phyloP scores from a whole-genome alignment of 108 stramenopile species.

The Ochromonas danica region DNA sequence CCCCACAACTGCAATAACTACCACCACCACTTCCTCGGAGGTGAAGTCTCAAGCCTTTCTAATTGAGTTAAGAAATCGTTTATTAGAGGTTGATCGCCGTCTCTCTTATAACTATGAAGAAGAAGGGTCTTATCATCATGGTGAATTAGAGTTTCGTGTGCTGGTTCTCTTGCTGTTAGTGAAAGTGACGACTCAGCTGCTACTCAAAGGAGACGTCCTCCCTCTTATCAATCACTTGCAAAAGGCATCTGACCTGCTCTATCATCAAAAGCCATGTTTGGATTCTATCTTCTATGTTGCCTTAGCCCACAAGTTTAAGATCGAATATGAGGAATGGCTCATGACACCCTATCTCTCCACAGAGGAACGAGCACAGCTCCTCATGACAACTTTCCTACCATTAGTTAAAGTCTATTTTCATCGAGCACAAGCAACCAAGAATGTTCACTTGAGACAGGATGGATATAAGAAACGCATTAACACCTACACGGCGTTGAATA shows the following conservation, averaged over 20 bases:
- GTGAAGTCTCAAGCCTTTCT: neutral
- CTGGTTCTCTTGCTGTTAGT: neutral
- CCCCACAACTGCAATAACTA: neutral
- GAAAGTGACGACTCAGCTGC: neutral
- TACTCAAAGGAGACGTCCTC: neutral
- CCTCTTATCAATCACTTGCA: neutral
- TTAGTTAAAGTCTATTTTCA: neutral
- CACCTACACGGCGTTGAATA: neutral
- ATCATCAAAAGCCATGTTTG: neutral
- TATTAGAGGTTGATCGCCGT: neutral
- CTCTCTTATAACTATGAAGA: neutral
- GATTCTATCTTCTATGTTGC: neutral
- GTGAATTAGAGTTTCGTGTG: neutral
- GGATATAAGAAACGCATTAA: neutral
- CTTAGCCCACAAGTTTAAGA: neutral
- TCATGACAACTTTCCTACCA: neutral
- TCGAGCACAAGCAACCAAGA: neutral
- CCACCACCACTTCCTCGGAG: neutral
- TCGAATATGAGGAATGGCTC: slow-evolving; percentile 3
- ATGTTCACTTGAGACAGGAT: neutral
- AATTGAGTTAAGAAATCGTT: neutral
- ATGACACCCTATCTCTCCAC: neutral
- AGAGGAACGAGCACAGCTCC: neutral
- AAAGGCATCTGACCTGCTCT: neutral
- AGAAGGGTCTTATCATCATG: neutral